These are phyloP conservation scores for Diaporthe citriasiana DNA, from an alignment of 2,329 filamentous ascomycete genomes.

Conservation along the genomic window DNA sequence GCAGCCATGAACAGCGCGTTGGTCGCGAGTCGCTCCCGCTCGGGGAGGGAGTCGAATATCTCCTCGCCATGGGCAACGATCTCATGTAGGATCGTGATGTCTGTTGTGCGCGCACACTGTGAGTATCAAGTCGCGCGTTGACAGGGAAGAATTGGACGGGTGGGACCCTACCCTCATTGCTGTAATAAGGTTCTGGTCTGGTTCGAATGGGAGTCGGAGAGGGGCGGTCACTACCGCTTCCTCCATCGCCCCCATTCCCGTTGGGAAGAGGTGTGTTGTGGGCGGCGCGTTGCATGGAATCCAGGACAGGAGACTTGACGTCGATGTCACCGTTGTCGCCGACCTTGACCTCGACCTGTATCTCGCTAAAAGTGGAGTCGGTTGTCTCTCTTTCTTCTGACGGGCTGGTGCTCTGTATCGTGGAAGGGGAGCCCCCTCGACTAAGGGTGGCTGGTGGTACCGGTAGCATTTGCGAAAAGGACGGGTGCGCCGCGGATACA, in stretches of 20 bases:
- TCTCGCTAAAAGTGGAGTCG: conserved; percentile 42
- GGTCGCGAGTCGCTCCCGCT: conserved; percentile 76
- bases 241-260: conserved; percentile 37
- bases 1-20: conserved; percentile 87
- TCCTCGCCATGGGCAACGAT: conserved; percentile 81
- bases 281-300: conserved; percentile 39
- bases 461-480: conserved; percentile 43
- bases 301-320: conserved; percentile 33
- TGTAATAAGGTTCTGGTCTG: conserved; percentile 40
- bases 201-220: conserved; percentile 32
- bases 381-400: conserved; percentile 40
- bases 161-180: conserved; percentile 38
- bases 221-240: conserved; percentile 29
- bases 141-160: background rate
- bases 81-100: conserved; percentile 83
- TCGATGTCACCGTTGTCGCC: conserved; percentile 42
- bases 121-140: conserved; percentile 38
- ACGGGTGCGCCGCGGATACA: conserved; percentile 43
- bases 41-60: conserved; percentile 68
- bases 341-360: conserved; percentile 38
- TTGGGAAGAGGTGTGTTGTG: conserved; percentile 39
- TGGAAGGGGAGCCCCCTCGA: conserved; percentile 40
- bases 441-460: conserved; percentile 41
- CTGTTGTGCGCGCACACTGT: conserved; percentile 59
- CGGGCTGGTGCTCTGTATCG: conserved; percentile 37